Conservation (phyloP, 176 grass and related monocot genomes). For the Triticum monococcum region DNA sequence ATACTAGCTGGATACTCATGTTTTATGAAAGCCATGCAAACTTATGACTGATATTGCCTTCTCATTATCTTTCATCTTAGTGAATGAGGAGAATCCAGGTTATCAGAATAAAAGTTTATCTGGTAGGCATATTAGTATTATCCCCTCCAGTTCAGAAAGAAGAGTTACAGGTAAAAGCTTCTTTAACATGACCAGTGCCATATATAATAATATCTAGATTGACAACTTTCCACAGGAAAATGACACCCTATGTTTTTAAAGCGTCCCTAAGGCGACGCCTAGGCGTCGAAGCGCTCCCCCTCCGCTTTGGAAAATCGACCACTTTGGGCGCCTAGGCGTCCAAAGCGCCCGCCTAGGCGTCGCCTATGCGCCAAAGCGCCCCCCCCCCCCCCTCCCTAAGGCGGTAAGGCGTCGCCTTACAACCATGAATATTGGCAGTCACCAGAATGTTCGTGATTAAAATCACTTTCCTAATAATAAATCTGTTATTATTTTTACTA, state of each 20-base stretch:
- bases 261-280: too few species aligned
- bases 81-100: not conserved
- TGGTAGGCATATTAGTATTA: not conserved
- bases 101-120: not conserved
- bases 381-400: too few species aligned
- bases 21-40: constrained; percentile 1
- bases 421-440: too few species aligned
- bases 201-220: constrained; percentile 11
- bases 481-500: not conserved
- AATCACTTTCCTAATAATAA: constrained; percentile 5
- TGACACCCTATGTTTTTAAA: too few species aligned
- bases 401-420: too few species aligned
- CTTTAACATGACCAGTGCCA: not conserved
- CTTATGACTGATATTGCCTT: not conserved
- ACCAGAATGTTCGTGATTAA: not conserved
- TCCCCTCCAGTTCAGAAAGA: not conserved
- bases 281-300: too few species aligned
- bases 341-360: too few species aligned
- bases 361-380: too few species aligned
- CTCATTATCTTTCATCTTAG: not conserved
- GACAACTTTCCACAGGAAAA: constrained; percentile 4
- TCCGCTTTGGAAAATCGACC: too few species aligned
- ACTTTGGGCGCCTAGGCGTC: too few species aligned
- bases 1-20: not conserved
- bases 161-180: not conserved